Base-by-base conservation (phyloP, 257 asterid genomes). In the Solanum bukasovii region DNA sequence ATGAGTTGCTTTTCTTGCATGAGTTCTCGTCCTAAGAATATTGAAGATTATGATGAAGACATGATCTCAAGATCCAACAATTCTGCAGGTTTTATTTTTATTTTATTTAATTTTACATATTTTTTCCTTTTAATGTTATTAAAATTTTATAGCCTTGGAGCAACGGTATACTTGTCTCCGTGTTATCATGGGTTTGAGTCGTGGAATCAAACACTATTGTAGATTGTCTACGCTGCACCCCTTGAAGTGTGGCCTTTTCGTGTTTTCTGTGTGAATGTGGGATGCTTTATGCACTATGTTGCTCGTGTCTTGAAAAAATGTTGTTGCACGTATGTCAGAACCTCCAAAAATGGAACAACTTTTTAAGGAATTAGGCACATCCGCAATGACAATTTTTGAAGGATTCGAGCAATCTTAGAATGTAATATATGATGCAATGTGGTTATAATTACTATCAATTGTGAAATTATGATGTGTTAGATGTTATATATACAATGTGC, bases 1-100 rank as follows among this genome's bases (percentile, higher is more conserved):
- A 96, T 96, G 99, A 92, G 94, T 42, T 96, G 99, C 46, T 96
- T 96, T 90, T 88, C 95, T 92, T 95, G 98, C 91, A 91, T 94
- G 56, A 91, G 89, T 42, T 93, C 91, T 88, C 89, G 89, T 83
- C 91, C 61, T n/a, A 94, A 93, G 92, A 91, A 93, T 91, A 93
- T 85, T 52, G 91, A 92, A 87, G 95, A 93, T 83, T 93, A 87
- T 91, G 94, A 92, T 87, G 98, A 91, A 78, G 93, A 92, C 44
- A 68, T 91, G 85, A 83, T 87, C 84, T 92, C 93, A 52, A 91
- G 93, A 91, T 91, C 93, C 38, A 49, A n/a, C 65, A 88, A 88
- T 85, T 89, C 91, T 70, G 77, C 92, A 88, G 99, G 99, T 94
- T 13, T 2, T 29, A 14, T 16, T 86, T 35, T 74, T 20, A 9